Evolutionary conservation across 176 grass and related monocot genomes (phyloP), one percentile per base, ranked within the genome.

Genomic region (Zea luxurians): DNA sequence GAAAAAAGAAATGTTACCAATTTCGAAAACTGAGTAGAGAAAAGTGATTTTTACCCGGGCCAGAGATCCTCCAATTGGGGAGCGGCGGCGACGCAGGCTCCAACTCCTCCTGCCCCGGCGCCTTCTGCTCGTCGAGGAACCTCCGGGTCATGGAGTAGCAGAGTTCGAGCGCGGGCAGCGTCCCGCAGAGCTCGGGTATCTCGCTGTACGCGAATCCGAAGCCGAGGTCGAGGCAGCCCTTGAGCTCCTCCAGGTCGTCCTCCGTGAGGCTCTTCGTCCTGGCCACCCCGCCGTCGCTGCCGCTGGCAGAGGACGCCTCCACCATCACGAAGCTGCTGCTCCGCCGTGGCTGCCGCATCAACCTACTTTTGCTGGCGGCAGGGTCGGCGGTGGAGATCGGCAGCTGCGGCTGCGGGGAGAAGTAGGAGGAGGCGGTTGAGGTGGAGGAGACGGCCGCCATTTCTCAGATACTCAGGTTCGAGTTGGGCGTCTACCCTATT

Each of bases 201-300:
- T 95, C 81, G 13, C 85, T 66, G 73, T 95, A 91, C 0, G 78
- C 73, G 52, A 91, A 95, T 0, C 89, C 92, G 63, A 95, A 95
- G 2, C 92, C 86, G 10, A 95, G 89, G 87, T 95, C 92, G 81
- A 95, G 76, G 86, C 92, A 95, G 1, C 89, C 92, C 74, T 95
- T 95, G 78, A 95, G 92, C 21, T 95, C 92, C 50, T 87, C 81
- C 40, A 95, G 78, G 73, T 91, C 92, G 36, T 95, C 92, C 77
- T 87, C 92, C 15, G 84, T 95, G 11, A 95, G 78, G 80, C 89
- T 91, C 86, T 74, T 91, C 4, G 81, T 85, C 77, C 86, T 79
- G 49, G 21, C 81, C 52, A 83, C 75, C n/a, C 38, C 76, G 7
- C 67, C 61, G 6, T 61, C 60, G 12, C 77, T 57, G 17, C 47